These are phyloP conservation scores for Lecanoromycetidae sp. DNA, from an alignment of 2,329 filamentous ascomycete genomes.

Conservation along the genomic window DNA sequence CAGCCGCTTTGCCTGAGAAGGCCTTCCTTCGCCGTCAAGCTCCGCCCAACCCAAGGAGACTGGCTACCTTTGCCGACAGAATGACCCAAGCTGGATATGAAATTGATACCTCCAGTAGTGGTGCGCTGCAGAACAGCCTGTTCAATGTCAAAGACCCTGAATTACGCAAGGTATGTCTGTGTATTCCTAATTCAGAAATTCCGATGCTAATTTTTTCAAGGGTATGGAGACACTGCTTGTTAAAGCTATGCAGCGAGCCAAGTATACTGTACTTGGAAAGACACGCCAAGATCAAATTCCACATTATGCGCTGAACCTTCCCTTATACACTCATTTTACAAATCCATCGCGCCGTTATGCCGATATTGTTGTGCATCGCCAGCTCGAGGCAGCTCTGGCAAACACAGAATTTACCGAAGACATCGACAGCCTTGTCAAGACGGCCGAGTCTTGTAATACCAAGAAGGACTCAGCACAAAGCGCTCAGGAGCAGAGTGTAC, in stretches of 20 bases:
- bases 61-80: conserved; percentile 81
- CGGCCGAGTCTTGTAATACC: conserved; percentile 88
- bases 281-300: conserved; percentile 63
- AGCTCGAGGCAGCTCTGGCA: conserved; percentile 76
- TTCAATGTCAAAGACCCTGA: conserved; percentile 86
- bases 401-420: conserved; percentile 82
- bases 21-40: conserved; percentile 80
- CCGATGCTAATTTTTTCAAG: conserved; percentile 20
- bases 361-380: conserved; percentile 88
- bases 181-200: not conserved
- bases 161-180: conserved; percentile 55
- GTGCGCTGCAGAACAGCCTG: conserved; percentile 81
- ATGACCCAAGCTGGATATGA: conserved; percentile 87
- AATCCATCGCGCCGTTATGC: conserved; percentile 89
- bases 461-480: conserved; percentile 98
- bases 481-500: conserved; percentile 95
- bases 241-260: conserved; percentile 92
- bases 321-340: conserved; percentile 94
- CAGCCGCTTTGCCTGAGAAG: conserved; percentile 71
- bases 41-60: conserved; percentile 71
- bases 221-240: conserved; percentile 93
- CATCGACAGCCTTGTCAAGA: conserved; percentile 77
- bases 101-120: conserved; percentile 80
- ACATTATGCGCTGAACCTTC: conserved; percentile 86
- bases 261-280: conserved; percentile 82